Evolutionary conservation across 495 filamentous ascomycete genomes (phyloP).

Genomic region (Hyaloscypha finlandica): DNA sequence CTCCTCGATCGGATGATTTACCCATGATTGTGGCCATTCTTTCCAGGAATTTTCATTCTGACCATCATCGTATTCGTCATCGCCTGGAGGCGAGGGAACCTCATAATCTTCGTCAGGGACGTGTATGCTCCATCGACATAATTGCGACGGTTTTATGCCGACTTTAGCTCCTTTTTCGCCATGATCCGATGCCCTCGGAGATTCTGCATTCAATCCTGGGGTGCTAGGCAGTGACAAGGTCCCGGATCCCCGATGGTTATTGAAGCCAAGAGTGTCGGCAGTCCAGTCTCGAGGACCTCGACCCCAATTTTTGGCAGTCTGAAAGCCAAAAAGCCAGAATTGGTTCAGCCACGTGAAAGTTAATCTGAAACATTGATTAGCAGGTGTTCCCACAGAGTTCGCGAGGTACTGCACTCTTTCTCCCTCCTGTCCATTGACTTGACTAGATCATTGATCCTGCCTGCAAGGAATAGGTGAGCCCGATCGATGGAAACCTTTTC

Average conservation of each 20-base stretch:
- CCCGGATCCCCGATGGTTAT: background rate
- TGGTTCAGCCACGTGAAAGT: conserved; percentile 1
- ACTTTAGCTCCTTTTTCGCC: background rate
- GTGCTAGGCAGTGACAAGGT: background rate
- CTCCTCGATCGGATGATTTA: conserved; percentile 14
- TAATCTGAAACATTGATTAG: background rate
- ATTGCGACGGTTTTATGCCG: background rate
- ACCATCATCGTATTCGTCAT: conserved; percentile 15
- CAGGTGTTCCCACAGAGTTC: background rate
- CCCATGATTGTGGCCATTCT: conserved; percentile 28
- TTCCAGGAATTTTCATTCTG: conserved; percentile 37
- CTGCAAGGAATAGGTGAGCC: background rate
- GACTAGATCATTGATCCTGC: background rate
- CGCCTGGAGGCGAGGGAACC: conserved; percentile 16
- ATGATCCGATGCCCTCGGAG: background rate
- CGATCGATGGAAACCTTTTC: background rate
- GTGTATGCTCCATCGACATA: conserved; percentile 40
- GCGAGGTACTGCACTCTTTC: background rate
- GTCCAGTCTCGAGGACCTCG: conserved; percentile 1
- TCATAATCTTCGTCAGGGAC: background rate
- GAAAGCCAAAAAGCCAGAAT: conserved; percentile 1
- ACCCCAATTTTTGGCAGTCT: conserved; percentile 6
- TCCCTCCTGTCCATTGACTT: background rate
- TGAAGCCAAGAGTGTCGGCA: background rate
- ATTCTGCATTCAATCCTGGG: conserved; percentile 1